A percentile compares a stretch with the other conserved stretches of the same genome.
Conservation (phyloP, 2,329 filamentous ascomycete genomes). For the Onygenales sp. region DNA sequence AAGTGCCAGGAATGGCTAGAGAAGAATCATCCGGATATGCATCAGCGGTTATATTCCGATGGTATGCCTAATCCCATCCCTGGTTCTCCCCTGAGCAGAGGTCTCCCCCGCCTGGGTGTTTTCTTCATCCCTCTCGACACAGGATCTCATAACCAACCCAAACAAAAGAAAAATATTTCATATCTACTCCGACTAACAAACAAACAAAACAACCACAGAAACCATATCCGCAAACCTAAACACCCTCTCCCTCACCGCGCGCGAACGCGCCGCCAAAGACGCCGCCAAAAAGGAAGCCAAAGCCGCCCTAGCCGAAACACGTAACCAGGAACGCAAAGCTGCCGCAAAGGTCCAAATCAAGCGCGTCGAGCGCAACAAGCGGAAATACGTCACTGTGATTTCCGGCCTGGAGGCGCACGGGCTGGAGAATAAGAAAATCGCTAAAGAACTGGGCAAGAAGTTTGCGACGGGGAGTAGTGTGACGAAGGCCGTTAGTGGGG, state of each 20-base stretch:
- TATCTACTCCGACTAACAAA: slow-evolving; percentile 2
- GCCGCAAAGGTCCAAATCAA: slow-evolving; percentile 82
- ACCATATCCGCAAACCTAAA: slow-evolving; percentile 76
- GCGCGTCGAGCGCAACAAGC: slow-evolving; percentile 95
- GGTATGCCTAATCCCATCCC: slow-evolving; percentile 43
- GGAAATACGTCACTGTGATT: slow-evolving; percentile 93
- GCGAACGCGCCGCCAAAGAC: slow-evolving; percentile 92
- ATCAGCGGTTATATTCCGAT: slow-evolving; percentile 73
- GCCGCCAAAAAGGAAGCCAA: slow-evolving; percentile 95
- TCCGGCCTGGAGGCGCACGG: slow-evolving; percentile 83
- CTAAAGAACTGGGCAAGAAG: slow-evolving; percentile 97
- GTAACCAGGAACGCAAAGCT: slow-evolving; percentile 72
- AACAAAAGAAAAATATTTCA: background rate
- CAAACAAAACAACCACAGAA: slow-evolving; percentile 41
- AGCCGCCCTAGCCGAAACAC: slow-evolving; percentile 76
- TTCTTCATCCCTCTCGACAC: background rate
- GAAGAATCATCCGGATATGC: slow-evolving; percentile 62
- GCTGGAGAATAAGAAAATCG: slow-evolving; percentile 86
- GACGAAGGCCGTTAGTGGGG: slow-evolving; percentile 74
- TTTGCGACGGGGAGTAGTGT: slow-evolving; percentile 92
- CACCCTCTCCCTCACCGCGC: slow-evolving; percentile 77
- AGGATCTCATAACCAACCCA: no score
- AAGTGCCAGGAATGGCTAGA: slow-evolving; percentile 97
- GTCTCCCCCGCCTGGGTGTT: background rate
- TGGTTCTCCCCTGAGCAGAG: background rate